A percentile compares a stretch with the other conserved stretches of the same genome.
These are phyloP conservation scores for Endoconidiophora polonica DNA, from an alignment of 2,329 filamentous ascomycete genomes.

Conservation along the genomic window DNA sequence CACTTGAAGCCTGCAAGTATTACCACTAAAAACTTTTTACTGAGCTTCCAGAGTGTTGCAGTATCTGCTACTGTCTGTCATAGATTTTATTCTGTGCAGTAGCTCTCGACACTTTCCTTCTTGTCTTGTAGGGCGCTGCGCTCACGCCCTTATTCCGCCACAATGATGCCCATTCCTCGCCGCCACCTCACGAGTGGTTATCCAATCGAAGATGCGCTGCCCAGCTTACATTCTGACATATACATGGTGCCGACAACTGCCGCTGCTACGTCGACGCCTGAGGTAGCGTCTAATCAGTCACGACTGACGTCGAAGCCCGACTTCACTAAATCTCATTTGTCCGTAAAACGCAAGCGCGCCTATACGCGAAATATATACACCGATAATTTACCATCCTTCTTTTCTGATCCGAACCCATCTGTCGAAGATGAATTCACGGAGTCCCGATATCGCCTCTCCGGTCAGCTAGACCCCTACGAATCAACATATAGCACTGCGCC, in stretches of 20 bases:
- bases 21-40: too few species aligned
- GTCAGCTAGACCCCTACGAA: constrained; percentile 22
- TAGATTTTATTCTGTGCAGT: too few species aligned
- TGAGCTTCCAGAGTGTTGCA: too few species aligned
- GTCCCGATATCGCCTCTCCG: constrained; percentile 26
- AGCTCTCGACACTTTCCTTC: too few species aligned
- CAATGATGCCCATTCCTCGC: constrained; percentile 5
- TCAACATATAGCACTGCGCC: constrained; percentile 14
- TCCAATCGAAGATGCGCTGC: constrained; percentile 3
- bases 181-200: constrained; percentile 3
- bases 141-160: not conserved
- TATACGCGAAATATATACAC: not conserved
- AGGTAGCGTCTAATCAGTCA: not conserved
- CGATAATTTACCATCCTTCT: not conserved
- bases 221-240: not conserved
- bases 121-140: too few species aligned
- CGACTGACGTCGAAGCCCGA: not conserved
- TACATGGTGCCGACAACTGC: not conserved
- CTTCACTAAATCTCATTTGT: not conserved
- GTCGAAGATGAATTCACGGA: constrained; percentile 2
- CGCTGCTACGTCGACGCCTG: not conserved
- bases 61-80: too few species aligned
- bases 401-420: not conserved
- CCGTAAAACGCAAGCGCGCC: constrained; percentile 5
- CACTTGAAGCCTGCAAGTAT: too few species aligned